A percentile compares a stretch with the other conserved stretches of the same genome.
Evolutionary conservation across 306 rosid species (phyloP).

Genomic region (Acacia acuminata): DNA sequence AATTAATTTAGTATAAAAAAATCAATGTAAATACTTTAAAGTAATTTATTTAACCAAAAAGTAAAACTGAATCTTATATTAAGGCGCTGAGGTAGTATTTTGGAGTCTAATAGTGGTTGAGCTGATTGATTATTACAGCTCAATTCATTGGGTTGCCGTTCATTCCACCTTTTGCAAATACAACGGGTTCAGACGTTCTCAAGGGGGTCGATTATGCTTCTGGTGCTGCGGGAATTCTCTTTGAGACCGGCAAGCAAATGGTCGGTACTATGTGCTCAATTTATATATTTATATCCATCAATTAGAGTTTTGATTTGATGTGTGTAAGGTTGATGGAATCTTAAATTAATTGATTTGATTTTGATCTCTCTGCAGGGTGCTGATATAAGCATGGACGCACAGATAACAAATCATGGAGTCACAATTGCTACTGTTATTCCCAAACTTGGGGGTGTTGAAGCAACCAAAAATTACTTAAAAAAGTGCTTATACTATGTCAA

Average conservation of each 20-base stretch:
- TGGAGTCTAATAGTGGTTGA: background rate
- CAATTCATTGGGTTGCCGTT: background rate
- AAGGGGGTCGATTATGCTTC: background rate
- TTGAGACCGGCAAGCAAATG: background rate
- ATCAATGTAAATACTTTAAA: too few relatives aligned
- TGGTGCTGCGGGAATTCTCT: background rate
- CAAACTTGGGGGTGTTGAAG: background rate
- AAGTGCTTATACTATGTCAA: constrained; percentile 61
- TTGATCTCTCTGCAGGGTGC: constrained; percentile 40
- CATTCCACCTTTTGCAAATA: background rate
- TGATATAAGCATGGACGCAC: constrained; percentile 34
- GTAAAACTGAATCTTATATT: too few relatives aligned
- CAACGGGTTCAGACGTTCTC: background rate
- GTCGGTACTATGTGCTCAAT: background rate
- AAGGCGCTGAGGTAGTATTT: too few relatives aligned
- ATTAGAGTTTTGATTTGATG: background rate
- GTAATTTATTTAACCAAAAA: too few relatives aligned
- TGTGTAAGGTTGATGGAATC: background rate
- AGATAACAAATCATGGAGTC: constrained; percentile 41
- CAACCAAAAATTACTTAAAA: constrained; percentile 29
- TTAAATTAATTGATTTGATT: background rate
- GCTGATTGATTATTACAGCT: background rate
- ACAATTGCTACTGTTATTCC: background rate
- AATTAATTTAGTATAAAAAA: too few relatives aligned
- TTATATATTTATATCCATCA: background rate